Evolutionary conservation across 2,329 filamentous ascomycete species (phyloP).

Genomic region (Rutstroemia sp.): DNA sequence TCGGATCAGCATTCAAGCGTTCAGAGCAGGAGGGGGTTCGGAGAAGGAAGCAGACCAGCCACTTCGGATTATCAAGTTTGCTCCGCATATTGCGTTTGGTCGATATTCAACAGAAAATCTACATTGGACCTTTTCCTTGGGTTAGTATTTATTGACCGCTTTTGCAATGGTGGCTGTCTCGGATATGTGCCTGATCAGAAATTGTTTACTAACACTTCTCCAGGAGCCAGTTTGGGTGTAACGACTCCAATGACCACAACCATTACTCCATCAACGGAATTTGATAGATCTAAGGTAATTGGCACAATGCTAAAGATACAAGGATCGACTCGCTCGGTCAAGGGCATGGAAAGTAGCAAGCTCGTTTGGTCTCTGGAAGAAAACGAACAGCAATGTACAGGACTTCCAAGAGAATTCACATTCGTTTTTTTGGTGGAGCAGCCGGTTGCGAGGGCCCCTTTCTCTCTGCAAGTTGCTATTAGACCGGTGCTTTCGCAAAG

Average conservation of each 20-base stretch:
- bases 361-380: slow-evolving; percentile 6
- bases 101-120: slow-evolving; percentile 5
- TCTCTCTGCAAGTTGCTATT: slow-evolving; percentile 2
- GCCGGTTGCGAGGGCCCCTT: slow-evolving; percentile 5
- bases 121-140: slow-evolving; percentile 6
- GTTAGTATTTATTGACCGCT: not conserved
- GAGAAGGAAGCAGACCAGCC: not conserved
- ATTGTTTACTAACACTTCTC: not conserved
- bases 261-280: slow-evolving; percentile 4
- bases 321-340: slow-evolving; percentile 4
- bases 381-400: slow-evolving; percentile 5
- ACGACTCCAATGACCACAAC: slow-evolving; percentile 1
- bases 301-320: slow-evolving; percentile 7
- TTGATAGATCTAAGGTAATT: slow-evolving; percentile 1
- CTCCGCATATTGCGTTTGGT: slow-evolving; percentile 5
- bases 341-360: slow-evolving; percentile 5
- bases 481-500: not conserved
- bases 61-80: slow-evolving; percentile 3
- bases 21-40: not conserved
- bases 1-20: slow-evolving; percentile 3
- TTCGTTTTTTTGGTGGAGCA: slow-evolving; percentile 7
- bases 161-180: too few species aligned
- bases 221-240: not conserved
- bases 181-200: too few species aligned
- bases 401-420: slow-evolving; percentile 5